A percentile compares a stretch with the other conserved stretches of the same genome.
Conservation (phyloP, 768 basidiomycete species). For the Kwoniella sp. region DNA sequence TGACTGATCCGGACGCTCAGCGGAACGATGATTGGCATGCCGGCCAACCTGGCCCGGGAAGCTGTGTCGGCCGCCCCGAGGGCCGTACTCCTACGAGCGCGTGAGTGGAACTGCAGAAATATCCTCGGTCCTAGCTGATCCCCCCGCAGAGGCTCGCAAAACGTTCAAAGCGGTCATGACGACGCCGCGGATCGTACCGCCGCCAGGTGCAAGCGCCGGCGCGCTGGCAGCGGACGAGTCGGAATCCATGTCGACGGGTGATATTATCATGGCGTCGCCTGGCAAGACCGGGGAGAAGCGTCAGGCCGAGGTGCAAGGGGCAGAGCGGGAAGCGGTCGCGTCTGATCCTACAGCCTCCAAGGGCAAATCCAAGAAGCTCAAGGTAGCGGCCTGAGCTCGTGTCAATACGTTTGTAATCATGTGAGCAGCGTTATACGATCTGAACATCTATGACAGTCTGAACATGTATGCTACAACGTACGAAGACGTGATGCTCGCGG, state of each 20-base stretch:
- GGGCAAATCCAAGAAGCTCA: too few species aligned
- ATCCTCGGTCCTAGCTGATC: not conserved
- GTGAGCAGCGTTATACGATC: too few species aligned
- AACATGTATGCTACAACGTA: constrained; percentile 5
- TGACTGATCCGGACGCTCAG: constrained; percentile 12
- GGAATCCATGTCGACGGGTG: not conserved
- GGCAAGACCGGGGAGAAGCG: too few species aligned
- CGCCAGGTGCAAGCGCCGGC: too few species aligned
- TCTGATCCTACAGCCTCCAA: too few species aligned
- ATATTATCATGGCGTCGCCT: too few species aligned
- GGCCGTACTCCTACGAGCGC: constrained; percentile 42
- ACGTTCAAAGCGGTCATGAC: constrained; percentile 45
- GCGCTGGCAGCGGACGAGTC: not conserved
- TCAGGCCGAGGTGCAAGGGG: too few species aligned
- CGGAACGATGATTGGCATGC: constrained; percentile 46
- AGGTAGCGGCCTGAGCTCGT: too few species aligned
- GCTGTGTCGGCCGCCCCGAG: constrained; percentile 33
- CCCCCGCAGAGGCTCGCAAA: constrained; percentile 34
- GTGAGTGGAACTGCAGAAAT: constrained; percentile 26
- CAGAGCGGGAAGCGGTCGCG: too few species aligned
- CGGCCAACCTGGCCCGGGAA: constrained; percentile 47
- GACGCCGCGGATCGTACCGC: constrained; percentile 30
- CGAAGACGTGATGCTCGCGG: not conserved
- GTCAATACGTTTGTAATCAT: too few species aligned
- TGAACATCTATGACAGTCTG: too few species aligned